phyloP scores from a whole-genome alignment of 2,329 filamentous ascomycete genomes.

The Trichothecium roseum region DNA sequence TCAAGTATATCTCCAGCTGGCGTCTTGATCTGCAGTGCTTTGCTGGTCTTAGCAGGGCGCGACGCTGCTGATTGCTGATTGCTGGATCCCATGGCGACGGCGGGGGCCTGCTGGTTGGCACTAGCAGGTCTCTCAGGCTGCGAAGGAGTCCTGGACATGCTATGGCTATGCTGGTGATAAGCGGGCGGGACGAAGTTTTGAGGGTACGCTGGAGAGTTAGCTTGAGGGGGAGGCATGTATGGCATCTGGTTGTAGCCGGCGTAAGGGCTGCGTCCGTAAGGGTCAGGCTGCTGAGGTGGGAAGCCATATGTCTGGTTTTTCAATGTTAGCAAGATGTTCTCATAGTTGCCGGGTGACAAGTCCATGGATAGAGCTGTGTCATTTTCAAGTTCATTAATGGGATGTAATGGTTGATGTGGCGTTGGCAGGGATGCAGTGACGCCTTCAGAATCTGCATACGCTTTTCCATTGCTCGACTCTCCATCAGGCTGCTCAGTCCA shows the following conservation, averaged over 20 bases:
- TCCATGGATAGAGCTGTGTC: conserved; percentile 28
- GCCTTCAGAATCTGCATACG: conserved; percentile 8
- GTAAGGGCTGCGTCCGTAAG: conserved; percentile 28
- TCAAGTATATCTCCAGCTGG: conserved; percentile 69
- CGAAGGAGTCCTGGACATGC: conserved; percentile 76
- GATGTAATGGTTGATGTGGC: no score
- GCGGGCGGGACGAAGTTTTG: conserved; percentile 31
- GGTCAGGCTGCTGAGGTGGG: conserved; percentile 30
- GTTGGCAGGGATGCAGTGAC: conserved; percentile 3
- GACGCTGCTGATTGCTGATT: conserved; percentile 42
- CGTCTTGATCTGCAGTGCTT: conserved; percentile 76
- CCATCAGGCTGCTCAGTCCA: conserved; percentile 28
- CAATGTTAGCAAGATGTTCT: conserved; percentile 62
- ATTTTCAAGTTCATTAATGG: background rate
- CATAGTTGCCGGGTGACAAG: conserved; percentile 62
- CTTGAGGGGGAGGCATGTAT: conserved; percentile 35
- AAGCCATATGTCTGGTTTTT: conserved; percentile 57
- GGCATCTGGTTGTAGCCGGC: conserved; percentile 33
- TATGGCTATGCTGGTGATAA: conserved; percentile 45
- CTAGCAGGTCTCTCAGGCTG: conserved; percentile 62
- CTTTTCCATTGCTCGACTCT: conserved; percentile 14
- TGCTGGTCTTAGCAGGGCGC: conserved; percentile 48
- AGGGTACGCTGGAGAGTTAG: conserved; percentile 40
- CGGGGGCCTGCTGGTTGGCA: conserved; percentile 40
- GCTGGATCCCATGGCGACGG: conserved; percentile 5